These are phyloP conservation scores for Hibiscus trionum DNA, from an alignment of 345 rosid species.

Conservation along the genomic window DNA sequence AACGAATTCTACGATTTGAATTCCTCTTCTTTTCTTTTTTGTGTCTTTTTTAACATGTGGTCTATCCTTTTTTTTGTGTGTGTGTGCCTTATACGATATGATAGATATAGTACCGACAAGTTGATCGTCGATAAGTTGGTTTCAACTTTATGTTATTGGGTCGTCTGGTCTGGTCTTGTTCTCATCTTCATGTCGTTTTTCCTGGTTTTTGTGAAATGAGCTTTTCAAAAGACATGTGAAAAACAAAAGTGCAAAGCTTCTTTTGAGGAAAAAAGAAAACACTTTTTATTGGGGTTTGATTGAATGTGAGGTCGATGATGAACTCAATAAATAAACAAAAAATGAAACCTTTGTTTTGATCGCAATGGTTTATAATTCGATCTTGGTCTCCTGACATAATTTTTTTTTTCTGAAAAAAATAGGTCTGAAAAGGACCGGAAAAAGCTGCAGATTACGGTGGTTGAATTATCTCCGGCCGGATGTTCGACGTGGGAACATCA, in stretches of 20 bases:
- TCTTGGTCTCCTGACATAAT: too few relatives aligned
- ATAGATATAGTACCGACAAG: not conserved
- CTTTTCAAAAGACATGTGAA: too few relatives aligned
- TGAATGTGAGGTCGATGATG: constrained; percentile 4
- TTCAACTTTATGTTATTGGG: not conserved
- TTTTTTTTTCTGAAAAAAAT: not conserved
- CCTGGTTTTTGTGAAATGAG: not conserved
- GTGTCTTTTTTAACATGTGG: too few relatives aligned
- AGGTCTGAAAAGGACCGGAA: constrained; percentile 92
- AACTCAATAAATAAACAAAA: constrained; percentile 7
- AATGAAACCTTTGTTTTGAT: not conserved
- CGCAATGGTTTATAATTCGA: too few relatives aligned
- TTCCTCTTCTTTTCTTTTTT: too few relatives aligned
- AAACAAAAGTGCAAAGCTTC: not conserved
- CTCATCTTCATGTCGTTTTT: not conserved
- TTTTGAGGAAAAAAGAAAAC: not conserved
- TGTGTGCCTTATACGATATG: not conserved
- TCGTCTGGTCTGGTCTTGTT: not conserved
- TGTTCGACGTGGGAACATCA: constrained; percentile 85
- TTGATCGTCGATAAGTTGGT: not conserved
- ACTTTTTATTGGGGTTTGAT: not conserved
- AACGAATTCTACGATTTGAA: too few relatives aligned
- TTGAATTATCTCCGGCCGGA: constrained; percentile 88
- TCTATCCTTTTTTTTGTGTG: too few relatives aligned
- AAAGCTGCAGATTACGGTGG: constrained; percentile 95